These are phyloP conservation scores for Trametes gibbosa DNA, from an alignment of 768 basidiomycete species.

Conservation along the genomic window DNA sequence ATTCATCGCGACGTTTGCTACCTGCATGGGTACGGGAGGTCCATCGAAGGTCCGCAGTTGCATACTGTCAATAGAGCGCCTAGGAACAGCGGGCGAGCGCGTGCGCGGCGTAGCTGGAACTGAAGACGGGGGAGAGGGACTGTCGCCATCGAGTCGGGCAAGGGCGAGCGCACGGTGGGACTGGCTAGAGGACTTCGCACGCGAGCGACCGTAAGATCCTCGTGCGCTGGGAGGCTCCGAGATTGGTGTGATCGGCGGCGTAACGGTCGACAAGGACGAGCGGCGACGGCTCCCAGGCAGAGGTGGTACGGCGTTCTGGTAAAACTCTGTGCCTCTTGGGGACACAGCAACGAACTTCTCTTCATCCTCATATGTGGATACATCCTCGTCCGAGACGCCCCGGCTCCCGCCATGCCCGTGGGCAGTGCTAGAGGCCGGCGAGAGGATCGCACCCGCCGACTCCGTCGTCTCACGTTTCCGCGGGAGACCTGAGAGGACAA, in stretches of 20 bases:
- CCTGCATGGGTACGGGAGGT: background rate
- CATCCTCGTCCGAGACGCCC: slow-evolving; percentile 14
- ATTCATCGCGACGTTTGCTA: slow-evolving; percentile 1
- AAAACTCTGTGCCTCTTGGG: slow-evolving; percentile 7
- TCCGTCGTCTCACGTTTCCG: slow-evolving; percentile 12
- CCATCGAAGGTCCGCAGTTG: slow-evolving; percentile 8
- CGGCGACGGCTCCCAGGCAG: slow-evolving; percentile 3
- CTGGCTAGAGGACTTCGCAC: slow-evolving; percentile 8
- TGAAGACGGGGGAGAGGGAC: background rate
- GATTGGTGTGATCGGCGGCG: background rate
- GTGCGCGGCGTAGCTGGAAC: slow-evolving; percentile 6
- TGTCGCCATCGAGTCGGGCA: slow-evolving; percentile 15
- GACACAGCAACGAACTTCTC: slow-evolving; percentile 4
- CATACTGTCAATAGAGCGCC: slow-evolving; percentile 13
- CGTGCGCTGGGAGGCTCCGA: slow-evolving; percentile 4
- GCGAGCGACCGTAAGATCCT: slow-evolving; percentile 3
- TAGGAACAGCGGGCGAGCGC: slow-evolving; percentile 1
- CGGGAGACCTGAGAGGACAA: background rate
- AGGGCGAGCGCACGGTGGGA: slow-evolving; percentile 17
- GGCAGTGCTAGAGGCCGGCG: slow-evolving; percentile 11
- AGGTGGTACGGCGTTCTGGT: slow-evolving; percentile 16
- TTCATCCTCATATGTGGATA: slow-evolving; percentile 12
- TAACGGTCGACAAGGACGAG: slow-evolving; percentile 1
- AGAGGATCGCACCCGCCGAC: slow-evolving; percentile 9
- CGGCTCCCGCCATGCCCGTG: slow-evolving; percentile 10